A percentile compares a stretch with the other conserved stretches of the same genome.
phyloP scores from a whole-genome alignment of 1,139 yeast genomes.

The Petasospora fabianii region DNA sequence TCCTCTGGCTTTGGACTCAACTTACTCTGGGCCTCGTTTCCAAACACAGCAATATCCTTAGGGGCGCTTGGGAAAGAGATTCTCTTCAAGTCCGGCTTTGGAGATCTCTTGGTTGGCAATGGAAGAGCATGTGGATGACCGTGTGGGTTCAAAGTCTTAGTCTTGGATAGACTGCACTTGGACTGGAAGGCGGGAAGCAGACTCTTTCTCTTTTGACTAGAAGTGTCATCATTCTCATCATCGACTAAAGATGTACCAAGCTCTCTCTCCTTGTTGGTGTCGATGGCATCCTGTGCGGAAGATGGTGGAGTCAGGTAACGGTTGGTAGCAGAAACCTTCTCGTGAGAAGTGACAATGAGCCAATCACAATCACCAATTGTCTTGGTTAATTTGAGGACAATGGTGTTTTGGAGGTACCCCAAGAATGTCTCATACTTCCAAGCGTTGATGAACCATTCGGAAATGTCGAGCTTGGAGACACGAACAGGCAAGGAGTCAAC shows the following conservation, averaged over 20 bases:
- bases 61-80: constrained; percentile 21
- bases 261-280: constrained; percentile 16
- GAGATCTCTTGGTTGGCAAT: constrained; percentile 15
- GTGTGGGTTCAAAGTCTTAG: constrained; percentile 6
- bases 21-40: constrained; percentile 10
- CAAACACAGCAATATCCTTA: constrained; percentile 17
- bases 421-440: constrained; percentile 35
- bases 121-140: constrained; percentile 15
- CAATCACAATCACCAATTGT: constrained; percentile 35
- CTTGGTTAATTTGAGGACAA: constrained; percentile 31
- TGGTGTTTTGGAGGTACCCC: constrained; percentile 31
- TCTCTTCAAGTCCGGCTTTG: constrained; percentile 18
- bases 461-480: constrained; percentile 31
- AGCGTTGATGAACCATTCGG: constrained; percentile 34
- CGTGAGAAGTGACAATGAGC: constrained; percentile 32
- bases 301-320: constrained; percentile 27
- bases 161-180: constrained; percentile 9
- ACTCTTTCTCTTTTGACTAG: constrained; percentile 7
- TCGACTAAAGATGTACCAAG: constrained; percentile 15
- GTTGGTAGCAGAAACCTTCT: constrained; percentile 26
- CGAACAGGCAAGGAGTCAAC: constrained; percentile 28
- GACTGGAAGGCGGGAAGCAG: constrained; percentile 11
- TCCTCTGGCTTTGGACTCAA: constrained; percentile 1
- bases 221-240: constrained; percentile 4
- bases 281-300: constrained; percentile 18